Conservation (phyloP, 2,329 filamentous ascomycete genomes). For the Epichloe baconii region DNA sequence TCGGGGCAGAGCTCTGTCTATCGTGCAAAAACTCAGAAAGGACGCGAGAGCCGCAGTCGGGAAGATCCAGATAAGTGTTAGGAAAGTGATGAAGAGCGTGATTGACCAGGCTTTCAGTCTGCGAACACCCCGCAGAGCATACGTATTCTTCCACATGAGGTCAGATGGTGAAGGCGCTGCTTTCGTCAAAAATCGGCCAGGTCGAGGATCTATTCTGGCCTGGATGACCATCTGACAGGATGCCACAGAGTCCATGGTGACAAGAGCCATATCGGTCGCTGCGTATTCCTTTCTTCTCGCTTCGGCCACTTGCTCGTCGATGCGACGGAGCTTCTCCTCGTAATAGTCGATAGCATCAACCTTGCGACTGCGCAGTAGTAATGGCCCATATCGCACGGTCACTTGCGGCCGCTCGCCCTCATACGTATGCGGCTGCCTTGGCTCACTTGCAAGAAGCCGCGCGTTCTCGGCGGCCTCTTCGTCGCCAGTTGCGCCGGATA, state of each 20-base stretch:
- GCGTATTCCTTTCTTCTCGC: slow-evolving; percentile 65
- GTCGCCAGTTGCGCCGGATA: slow-evolving; percentile 19
- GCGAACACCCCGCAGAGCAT: slow-evolving; percentile 59
- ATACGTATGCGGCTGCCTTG: slow-evolving; percentile 15
- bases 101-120: slow-evolving; percentile 72
- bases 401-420: slow-evolving; percentile 50
- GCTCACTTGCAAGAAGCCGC: slow-evolving; percentile 41
- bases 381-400: slow-evolving; percentile 65
- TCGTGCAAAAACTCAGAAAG: slow-evolving; percentile 68
- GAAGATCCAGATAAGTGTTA: slow-evolving; percentile 81
- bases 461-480: slow-evolving; percentile 42
- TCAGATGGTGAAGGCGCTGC: slow-evolving; percentile 80
- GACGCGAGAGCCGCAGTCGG: slow-evolving; percentile 69
- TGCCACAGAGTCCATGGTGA: slow-evolving; percentile 93
- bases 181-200: slow-evolving; percentile 73
- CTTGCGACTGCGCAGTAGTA: slow-evolving; percentile 56
- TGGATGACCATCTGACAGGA: slow-evolving; percentile 93
- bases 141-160: slow-evolving; percentile 92
- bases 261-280: slow-evolving; percentile 76
- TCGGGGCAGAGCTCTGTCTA: slow-evolving; percentile 57
- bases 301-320: slow-evolving; percentile 61
- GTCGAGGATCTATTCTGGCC: slow-evolving; percentile 81
- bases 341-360: slow-evolving; percentile 93
- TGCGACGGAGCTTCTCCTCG: slow-evolving; percentile 64
- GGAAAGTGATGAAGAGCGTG: slow-evolving; percentile 66